Evolutionary conservation across 106 monocot genomes (phyloP), one percentile per base, ranked within the genome.

Genomic region (Dendrobium nobile): DNA sequence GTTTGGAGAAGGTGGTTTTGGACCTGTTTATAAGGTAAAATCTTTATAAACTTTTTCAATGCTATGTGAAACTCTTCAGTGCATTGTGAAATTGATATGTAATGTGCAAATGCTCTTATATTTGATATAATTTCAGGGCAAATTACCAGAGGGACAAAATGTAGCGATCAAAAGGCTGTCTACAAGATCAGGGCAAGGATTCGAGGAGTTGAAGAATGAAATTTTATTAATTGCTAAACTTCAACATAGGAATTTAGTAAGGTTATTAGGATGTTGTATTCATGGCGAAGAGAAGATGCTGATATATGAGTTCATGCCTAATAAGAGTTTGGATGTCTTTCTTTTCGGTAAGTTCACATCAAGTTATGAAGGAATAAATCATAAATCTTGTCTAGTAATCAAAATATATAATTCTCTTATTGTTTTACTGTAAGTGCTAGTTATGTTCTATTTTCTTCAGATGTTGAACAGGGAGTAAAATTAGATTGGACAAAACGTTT

Each of bases 121-220:
- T 31, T 31, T 31, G 31, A 31, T n/a, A 61, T 61, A 61, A 61
- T 82, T 73, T 0, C 41, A 91, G 91, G 91, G 91, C 18, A 68
- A 40, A 24, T 42, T 91, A 64, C 84, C 78, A 4, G 85, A 78
- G 18, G 48, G 48, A 56, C 44, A 77, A 75, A 80, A 84, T 37
- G 33, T 92, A 54, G 92, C 92, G 0, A 87, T 92, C 10, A 92
- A 92, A 51, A 87, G 87, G 58, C 86, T 92, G 0, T 92, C 92
- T 0, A 77, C 55, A 20, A 82, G 78, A 42, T 89, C 92, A 28
- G 87, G 87, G 1, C 92, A 92, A 80, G 92, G 92, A 9, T 27
- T 82, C 5, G 85, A 87, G 70, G 87, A 92, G 81, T 92, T 89
- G 77, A 89, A 92, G 79, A 89, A 86, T 79, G 89, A 92, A 54